These are phyloP conservation scores for Gossypium arboreum DNA, from an alignment of 345 rosid genomes.

Conservation along the genomic window DNA sequence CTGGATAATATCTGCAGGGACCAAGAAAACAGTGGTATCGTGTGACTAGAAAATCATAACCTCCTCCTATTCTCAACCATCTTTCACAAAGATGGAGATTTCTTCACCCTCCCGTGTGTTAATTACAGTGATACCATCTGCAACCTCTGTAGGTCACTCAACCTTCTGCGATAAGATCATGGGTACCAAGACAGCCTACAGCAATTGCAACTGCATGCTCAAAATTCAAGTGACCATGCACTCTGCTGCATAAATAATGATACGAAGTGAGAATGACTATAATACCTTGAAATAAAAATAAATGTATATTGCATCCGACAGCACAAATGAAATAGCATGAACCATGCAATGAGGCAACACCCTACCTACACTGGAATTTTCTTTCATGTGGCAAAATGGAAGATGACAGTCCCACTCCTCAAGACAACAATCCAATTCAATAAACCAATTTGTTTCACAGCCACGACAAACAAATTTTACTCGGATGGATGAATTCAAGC, in stretches of 20 bases:
- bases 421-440: neutral
- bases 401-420: neutral
- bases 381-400: neutral
- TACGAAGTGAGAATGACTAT: neutral
- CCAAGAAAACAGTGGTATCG: constrained; percentile 26
- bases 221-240: constrained; percentile 31
- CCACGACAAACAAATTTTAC: neutral
- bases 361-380: neutral
- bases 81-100: constrained; percentile 24
- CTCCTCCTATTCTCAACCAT: constrained; percentile 18
- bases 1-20: constrained; percentile 22
- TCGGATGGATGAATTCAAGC: neutral
- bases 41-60: constrained; percentile 8
- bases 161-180: constrained; percentile 30
- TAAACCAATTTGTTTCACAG: neutral
- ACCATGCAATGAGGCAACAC: neutral
- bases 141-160: constrained; percentile 20
- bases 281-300: neutral
- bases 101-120: constrained; percentile 36
- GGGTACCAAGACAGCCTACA: constrained; percentile 33
- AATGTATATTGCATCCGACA: neutral
- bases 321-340: no score
- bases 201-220: constrained; percentile 36
- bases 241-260: constrained; percentile 33
- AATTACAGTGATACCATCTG: constrained; percentile 29